phyloP scores from a whole-genome alignment of 129 eudicot genomes.

The Kitagawia praeruptora region DNA sequence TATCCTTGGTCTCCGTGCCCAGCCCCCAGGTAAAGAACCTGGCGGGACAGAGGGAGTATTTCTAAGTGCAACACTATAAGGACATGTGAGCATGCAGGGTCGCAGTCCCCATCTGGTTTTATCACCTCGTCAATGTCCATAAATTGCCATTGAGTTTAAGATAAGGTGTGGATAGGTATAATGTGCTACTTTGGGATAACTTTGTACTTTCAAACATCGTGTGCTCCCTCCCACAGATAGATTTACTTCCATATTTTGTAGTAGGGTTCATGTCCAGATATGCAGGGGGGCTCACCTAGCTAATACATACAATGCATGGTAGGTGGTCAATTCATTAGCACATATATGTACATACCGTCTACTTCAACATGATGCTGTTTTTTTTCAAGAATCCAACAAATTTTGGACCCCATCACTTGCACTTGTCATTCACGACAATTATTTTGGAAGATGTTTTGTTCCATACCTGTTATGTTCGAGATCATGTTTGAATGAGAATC shows the following conservation, averaged over 20 bases:
- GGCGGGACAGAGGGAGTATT: too few relatives aligned
- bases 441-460: not conserved
- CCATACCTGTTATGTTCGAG: not conserved
- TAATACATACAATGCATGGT: not conserved
- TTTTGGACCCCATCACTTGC: constrained; percentile 5
- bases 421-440: not conserved
- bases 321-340: not conserved
- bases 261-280: not conserved
- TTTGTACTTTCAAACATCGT: not conserved
- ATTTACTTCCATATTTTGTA: not conserved
- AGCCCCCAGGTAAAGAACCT: too few relatives aligned
- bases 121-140: not conserved
- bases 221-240: not conserved
- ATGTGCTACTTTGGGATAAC: not conserved
- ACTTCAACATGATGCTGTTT: not conserved
- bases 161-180: not conserved
- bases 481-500: not conserved
- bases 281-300: not conserved
- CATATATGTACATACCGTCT: not conserved
- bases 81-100: not conserved
- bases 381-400: not conserved
- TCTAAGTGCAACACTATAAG: too few relatives aligned
- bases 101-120: not conserved
- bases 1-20: too few relatives aligned
- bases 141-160: not conserved